Conservation (phyloP, 2,329 filamentous ascomycete species). For the Xylariaceae sp. region DNA sequence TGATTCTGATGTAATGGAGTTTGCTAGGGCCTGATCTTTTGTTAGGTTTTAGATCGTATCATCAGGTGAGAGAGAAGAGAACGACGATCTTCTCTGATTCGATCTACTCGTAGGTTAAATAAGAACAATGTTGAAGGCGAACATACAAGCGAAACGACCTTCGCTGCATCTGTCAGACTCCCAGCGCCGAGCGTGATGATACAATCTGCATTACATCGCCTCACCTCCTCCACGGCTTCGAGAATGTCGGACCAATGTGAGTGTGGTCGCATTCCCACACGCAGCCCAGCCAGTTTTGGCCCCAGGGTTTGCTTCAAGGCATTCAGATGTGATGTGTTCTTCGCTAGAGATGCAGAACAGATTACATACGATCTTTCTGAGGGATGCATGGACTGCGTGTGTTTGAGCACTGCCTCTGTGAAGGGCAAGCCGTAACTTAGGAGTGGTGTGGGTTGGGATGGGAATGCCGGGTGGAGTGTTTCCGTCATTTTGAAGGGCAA, state of each 20-base stretch:
- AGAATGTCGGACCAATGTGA: conserved; percentile 53
- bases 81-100: not conserved
- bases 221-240: conserved; percentile 42
- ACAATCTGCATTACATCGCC: conserved; percentile 41
- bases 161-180: conserved; percentile 55
- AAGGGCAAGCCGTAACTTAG: conserved; percentile 49
- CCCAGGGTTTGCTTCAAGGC: conserved; percentile 41
- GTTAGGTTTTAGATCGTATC: not conserved
- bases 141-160: conserved; percentile 43
- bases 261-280: conserved; percentile 52
- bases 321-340: conserved; percentile 44
- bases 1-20: conserved; percentile 37
- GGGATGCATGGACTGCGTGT: conserved; percentile 43
- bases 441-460: conserved; percentile 7
- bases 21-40: conserved; percentile 42
- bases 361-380: conserved; percentile 50
- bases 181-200: conserved; percentile 55
- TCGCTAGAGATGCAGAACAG: conserved; percentile 46
- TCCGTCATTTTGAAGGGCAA: too few relatives aligned
- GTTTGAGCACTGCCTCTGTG: conserved; percentile 41
- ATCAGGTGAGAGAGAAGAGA: not conserved
- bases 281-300: conserved; percentile 41
- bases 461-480: too few relatives aligned
- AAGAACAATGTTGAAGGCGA: not conserved
- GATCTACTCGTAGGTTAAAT: not conserved